A percentile compares a stretch with the other conserved stretches of the same genome.
These are phyloP conservation scores for Periconia digitata DNA, from an alignment of 2,329 filamentous ascomycete species.

Conservation along the genomic window DNA sequence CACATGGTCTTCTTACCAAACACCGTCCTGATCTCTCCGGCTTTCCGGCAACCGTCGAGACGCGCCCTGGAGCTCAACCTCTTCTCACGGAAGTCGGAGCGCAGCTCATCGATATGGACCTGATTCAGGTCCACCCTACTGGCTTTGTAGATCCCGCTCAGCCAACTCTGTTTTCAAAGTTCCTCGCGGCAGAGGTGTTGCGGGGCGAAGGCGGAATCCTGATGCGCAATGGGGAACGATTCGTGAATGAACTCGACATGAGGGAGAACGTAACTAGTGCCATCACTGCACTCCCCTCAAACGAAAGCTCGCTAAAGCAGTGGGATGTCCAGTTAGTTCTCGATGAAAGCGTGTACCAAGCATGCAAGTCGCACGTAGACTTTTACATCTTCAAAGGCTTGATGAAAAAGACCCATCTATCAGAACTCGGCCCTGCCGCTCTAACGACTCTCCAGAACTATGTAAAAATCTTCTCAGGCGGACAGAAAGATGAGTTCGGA, in stretches of 20 bases:
- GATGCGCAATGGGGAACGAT: conserved; percentile 54
- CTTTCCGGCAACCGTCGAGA: conserved; percentile 65
- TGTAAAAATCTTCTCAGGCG: conserved; percentile 47
- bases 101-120: conserved; percentile 49
- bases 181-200: conserved; percentile 65
- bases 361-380: conserved; percentile 58
- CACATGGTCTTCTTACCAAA: conserved; percentile 56
- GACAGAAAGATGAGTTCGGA: conserved; percentile 49
- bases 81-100: conserved; percentile 46
- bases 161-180: conserved; percentile 54
- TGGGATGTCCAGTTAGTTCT: conserved; percentile 63
- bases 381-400: conserved; percentile 67
- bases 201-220: conserved; percentile 65
- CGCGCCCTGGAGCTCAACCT: conserved; percentile 56
- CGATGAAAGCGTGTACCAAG: conserved; percentile 59
- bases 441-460: conserved; percentile 54
- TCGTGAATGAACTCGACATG: conserved; percentile 65
- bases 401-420: conserved; percentile 58
- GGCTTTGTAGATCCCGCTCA: conserved; percentile 62
- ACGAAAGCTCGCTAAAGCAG: conserved; percentile 45
- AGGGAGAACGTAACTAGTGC: conserved; percentile 58
- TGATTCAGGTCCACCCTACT: conserved; percentile 66
- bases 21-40: conserved; percentile 62
- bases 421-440: conserved; percentile 46
- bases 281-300: conserved; percentile 47